Conservation (phyloP, 169 alveolate species). For the Cryptosporidium parvum region DNA sequence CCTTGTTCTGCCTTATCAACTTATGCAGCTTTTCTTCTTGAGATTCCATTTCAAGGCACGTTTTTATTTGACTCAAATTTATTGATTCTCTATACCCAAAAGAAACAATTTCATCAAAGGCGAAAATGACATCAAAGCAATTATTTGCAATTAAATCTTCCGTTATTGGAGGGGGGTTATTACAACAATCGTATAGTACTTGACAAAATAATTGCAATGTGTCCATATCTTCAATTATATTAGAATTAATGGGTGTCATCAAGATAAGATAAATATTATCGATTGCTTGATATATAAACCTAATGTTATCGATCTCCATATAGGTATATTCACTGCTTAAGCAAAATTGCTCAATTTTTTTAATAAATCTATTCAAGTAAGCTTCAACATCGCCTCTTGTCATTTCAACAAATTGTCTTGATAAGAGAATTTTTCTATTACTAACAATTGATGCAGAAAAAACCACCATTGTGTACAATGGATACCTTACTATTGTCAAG, state of each 20-base stretch:
- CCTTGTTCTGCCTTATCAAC: slow-evolving; percentile 80
- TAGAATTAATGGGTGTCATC: slow-evolving; percentile 87
- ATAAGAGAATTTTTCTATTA: slow-evolving; percentile 86
- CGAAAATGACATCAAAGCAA: slow-evolving; percentile 88
- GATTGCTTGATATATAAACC: slow-evolving; percentile 90
- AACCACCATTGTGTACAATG: slow-evolving; percentile 81
- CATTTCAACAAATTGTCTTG: slow-evolving; percentile 90
- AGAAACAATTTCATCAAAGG: slow-evolving; percentile 89
- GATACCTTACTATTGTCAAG: neutral
- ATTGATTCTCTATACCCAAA: slow-evolving; percentile 88
- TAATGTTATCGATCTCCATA: slow-evolving; percentile 87
- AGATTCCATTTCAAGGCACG: slow-evolving; percentile 92
- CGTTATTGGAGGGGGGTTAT: slow-evolving; percentile 79
- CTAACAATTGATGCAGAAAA: slow-evolving; percentile 84
- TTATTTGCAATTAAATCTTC: slow-evolving; percentile 86
- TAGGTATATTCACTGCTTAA: slow-evolving; percentile 86
- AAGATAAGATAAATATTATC: slow-evolving; percentile 87
- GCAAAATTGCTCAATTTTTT: slow-evolving; percentile 22
- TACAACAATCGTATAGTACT: slow-evolving; percentile 81
- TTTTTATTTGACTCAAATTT: slow-evolving; percentile 88
- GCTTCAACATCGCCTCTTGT: slow-evolving; percentile 89
- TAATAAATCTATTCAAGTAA: slow-evolving; percentile 73
- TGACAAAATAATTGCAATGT: slow-evolving; percentile 87
- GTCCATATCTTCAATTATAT: slow-evolving; percentile 91
- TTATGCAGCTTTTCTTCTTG: slow-evolving; percentile 88